phyloP scores from a whole-genome alignment of 352 stramenopile genomes.

The Phytophthora citrophthora region DNA sequence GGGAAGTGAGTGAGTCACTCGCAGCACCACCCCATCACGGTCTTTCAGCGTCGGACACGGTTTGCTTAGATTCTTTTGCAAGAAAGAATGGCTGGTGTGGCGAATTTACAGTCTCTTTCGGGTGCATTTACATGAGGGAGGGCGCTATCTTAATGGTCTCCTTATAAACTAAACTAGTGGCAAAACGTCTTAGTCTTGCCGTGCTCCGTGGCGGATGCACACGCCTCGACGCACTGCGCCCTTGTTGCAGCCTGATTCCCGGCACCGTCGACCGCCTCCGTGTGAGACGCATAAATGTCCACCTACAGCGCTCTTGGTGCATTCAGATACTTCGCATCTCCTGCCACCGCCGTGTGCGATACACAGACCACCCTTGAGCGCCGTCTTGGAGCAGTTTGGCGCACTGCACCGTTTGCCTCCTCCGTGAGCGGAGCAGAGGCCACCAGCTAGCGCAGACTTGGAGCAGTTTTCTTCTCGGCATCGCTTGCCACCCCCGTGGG shows the following conservation, averaged over 20 bases:
- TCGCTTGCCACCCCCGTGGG: constrained; percentile 63
- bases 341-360: constrained; percentile 71
- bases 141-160: constrained; percentile 2
- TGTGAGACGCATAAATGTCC: constrained; percentile 70
- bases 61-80: neutral
- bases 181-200: constrained; percentile 25
- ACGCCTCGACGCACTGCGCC: constrained; percentile 71
- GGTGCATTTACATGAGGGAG: constrained; percentile 37
- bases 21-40: neutral
- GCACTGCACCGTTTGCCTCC: constrained; percentile 66
- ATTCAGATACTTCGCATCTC: constrained; percentile 55
- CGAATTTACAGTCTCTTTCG: constrained; percentile 2
- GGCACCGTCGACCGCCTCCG: constrained; percentile 65
- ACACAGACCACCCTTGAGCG: constrained; percentile 66
- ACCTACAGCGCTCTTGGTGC: constrained; percentile 67
- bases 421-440: constrained; percentile 73
- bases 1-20: constrained; percentile 1
- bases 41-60: constrained; percentile 1
- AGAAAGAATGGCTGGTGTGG: neutral
- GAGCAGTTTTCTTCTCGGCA: constrained; percentile 55
- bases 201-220: constrained; percentile 73
- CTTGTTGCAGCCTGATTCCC: constrained; percentile 66
- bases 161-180: constrained; percentile 28
- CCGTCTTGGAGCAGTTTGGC: constrained; percentile 62
- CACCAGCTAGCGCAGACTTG: constrained; percentile 71